phyloP scores from a whole-genome alignment of 1,139 yeast genomes.

The Taiozyma sp. region DNA sequence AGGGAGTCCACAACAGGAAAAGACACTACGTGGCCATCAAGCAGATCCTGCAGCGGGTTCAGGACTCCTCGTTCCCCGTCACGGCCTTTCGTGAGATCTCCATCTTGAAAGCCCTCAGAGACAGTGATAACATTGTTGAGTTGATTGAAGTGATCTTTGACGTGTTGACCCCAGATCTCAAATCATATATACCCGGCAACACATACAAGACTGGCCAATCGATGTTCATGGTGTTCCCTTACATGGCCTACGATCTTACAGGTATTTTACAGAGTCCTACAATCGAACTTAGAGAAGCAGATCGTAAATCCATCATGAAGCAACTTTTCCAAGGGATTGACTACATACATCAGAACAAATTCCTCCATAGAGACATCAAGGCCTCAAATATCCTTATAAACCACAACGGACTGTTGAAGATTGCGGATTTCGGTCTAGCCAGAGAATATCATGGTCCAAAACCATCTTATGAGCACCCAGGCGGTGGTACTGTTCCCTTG shows the following conservation, averaged over 20 bases:
- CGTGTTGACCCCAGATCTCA: conserved; percentile 47
- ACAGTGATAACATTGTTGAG: conserved; percentile 67
- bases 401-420: conserved; percentile 68
- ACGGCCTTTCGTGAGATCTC: conserved; percentile 93
- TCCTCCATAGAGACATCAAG: conserved; percentile 87
- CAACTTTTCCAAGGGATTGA: conserved; percentile 80
- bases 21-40: conserved; percentile 76
- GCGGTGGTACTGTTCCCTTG: conserved; percentile 72
- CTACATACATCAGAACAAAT: conserved; percentile 68
- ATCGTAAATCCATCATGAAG: conserved; percentile 78
- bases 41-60: conserved; percentile 75
- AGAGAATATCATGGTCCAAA: conserved; percentile 69
- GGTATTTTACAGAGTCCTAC: conserved; percentile 87
- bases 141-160: conserved; percentile 70
- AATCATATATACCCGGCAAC: conserved; percentile 1
- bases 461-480: conserved; percentile 49
- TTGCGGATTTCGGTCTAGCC: conserved; percentile 95
- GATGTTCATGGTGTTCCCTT: conserved; percentile 88
- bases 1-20: conserved; percentile 51
- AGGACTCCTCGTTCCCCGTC: conserved; percentile 90
- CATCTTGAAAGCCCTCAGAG: conserved; percentile 62
- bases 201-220: conserved; percentile 21
- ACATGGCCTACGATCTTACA: conserved; percentile 89
- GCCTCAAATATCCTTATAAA: conserved; percentile 89
- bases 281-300: conserved; percentile 54